Percentiles rank a stretch among this genome's conserved stretches.
Evolutionary conservation across 805 yeast genomes (phyloP).

Genomic region (Candida corydali): DNA sequence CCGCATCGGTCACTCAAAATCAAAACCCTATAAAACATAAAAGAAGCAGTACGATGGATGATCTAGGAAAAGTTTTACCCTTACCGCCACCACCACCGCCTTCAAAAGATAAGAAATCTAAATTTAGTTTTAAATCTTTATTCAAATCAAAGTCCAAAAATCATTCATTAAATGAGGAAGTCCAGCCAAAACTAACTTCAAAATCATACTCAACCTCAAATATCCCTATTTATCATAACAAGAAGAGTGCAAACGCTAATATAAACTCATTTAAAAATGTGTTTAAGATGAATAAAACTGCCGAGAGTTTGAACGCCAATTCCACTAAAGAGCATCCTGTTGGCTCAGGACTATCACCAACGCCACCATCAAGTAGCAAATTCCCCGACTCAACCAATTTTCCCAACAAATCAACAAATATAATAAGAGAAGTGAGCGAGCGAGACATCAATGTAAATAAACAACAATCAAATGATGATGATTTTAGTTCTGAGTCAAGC

Average conservation of each 20-base stretch:
- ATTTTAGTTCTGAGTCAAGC: conserved; percentile 1
- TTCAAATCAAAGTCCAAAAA: conserved; percentile 34
- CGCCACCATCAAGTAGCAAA: conserved; percentile 8
- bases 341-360: conserved; percentile 9
- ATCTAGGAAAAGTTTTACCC: conserved; percentile 8
- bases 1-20: conserved; percentile 13
- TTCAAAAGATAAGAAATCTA: conserved; percentile 18
- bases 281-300: conserved; percentile 19
- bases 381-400: neutral
- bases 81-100: neutral
- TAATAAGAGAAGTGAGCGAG: conserved; percentile 28
- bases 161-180: conserved; percentile 17
- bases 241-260: neutral
- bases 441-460: conserved; percentile 10
- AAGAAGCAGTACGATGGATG: conserved; percentile 19
- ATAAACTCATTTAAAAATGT: conserved; percentile 13
- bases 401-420: neutral
- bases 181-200: conserved; percentile 14
- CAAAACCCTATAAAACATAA: conserved; percentile 7
- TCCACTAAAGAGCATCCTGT: conserved; percentile 5
- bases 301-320: conserved; percentile 16
- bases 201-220: conserved; percentile 31
- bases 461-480: neutral
- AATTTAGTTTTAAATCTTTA: conserved; percentile 35
- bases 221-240: conserved; percentile 11